Evolutionary conservation across 2,329 filamentous ascomycete species (phyloP), one percentile per base, ranked within the genome.

Genomic region (Nigrograna mackinnonii): DNA sequence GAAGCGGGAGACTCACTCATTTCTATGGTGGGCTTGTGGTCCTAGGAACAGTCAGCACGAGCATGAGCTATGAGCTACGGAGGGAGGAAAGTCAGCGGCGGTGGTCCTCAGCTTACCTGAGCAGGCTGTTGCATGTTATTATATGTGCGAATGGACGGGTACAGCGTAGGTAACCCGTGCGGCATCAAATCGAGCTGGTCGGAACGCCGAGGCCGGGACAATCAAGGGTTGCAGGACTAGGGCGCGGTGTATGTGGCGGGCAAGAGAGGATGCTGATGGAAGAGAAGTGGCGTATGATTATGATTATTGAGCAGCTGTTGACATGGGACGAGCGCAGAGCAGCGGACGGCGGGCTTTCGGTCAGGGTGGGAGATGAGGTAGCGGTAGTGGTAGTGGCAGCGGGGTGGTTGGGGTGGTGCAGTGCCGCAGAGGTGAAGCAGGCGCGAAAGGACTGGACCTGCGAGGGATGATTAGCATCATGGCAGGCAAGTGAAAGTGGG

Each of bases 91-190:
- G 52, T 49, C 52, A 56, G 54, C 55, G 20, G 40, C 28, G 17
- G 42, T 22, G 38, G 37, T 58, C 55, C 61, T 67, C 50, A 62
- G 73, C 78, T 77, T 79, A 81, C 78, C 74, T 80, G 78, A 71
- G 74, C 71, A 68, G 71, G 58, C 52, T 66, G 62, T 53, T 69
- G 66, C 67, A 70, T 70, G 47, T 44, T 57, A 36, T 56, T 54
- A 42, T 59, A 60, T 41, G 58, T 61, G 50, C 57, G 61, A 52
- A 66, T 64, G 39, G 50, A 58, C 33, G 62, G 64, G 50, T 64
- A 65, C 47, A 66, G 54, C 28, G 52, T 58, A 22, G 55, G 54
- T 39, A 58, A 41, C 22, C 44, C 47, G 52, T 47, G 37, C 54
- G 55, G 54, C 56, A 59, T 59, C 48, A 57, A 58, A 40, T 39